These are phyloP conservation scores for Sporothrix brasiliensis DNA, from an alignment of 2,329 filamentous ascomycete species.

Conservation along the genomic window DNA sequence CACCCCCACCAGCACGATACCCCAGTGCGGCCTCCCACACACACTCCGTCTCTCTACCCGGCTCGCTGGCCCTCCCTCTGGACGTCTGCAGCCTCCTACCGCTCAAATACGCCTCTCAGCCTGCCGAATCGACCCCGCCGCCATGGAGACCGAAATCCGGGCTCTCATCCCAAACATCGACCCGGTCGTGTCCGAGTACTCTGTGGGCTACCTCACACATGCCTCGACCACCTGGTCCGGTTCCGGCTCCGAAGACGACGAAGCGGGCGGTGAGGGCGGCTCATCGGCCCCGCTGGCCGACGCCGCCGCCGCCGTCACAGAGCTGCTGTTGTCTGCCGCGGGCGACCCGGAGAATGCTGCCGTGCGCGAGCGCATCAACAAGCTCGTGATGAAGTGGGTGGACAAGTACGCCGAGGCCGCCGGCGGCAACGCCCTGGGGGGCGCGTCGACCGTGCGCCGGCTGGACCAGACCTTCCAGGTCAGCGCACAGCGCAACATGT, in stretches of 20 bases:
- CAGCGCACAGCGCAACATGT: constrained; percentile 91
- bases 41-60: background rate
- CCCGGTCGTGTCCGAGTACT: constrained; percentile 86
- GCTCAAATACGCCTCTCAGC: background rate
- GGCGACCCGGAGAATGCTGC: constrained; percentile 69
- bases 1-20: background rate
- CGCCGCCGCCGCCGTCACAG: constrained; percentile 81
- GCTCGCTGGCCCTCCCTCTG: background rate
- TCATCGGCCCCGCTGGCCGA: constrained; percentile 72
- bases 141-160: constrained; percentile 87
- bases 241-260: constrained; percentile 66
- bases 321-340: constrained; percentile 89
- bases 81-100: background rate
- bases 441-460: constrained; percentile 70
- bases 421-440: constrained; percentile 38
- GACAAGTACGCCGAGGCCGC: constrained; percentile 67
- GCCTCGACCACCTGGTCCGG: constrained; percentile 81
- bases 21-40: background rate
- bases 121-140: background rate
- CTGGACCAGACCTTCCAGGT: constrained; percentile 96
- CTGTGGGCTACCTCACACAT: constrained; percentile 90
- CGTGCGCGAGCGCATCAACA: constrained; percentile 76
- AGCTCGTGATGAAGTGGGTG: constrained; percentile 88
- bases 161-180: constrained; percentile 84
- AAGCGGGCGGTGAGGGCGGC: constrained; percentile 55